Base-by-base conservation (phyloP, 1,284 basidiomycete genomes). In the Malassezia pachydermatis region DNA sequence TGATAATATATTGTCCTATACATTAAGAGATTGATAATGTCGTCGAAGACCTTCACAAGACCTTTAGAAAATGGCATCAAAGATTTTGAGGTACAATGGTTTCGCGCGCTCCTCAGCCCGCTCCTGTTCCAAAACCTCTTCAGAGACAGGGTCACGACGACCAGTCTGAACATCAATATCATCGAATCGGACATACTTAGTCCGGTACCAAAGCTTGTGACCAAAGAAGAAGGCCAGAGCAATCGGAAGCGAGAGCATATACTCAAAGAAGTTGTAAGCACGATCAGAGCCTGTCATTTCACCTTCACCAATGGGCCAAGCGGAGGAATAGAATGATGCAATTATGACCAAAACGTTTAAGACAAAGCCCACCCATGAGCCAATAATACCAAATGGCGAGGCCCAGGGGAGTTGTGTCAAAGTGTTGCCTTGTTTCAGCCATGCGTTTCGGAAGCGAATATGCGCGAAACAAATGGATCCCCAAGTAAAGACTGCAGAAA, bases 401-500 rank as follows among this genome's bases (percentile, higher is more conserved):
- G 48, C 59, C 73, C 74, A 77, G 4, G 76, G 76, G 6, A 78
- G 69, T 62, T 77, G 75, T 47, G 75, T 73, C 35, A 75, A 49
- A 0, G 65, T 62, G 65, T 76, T 75, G n/a, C 76, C 76, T 65
- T 69, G 74, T 16, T 64, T 65, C 48, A 67, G 65, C 76, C 76
- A 78, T 1, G 76, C 77, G 28, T 51, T 34, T 13, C 49, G 42
- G 39, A 51, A 51, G 10, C 76, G 74, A 44, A 76, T 74, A 62
- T 71, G 62, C 11, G 54, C 57, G 13, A 54, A 48, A 45, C 59
- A 66, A 37, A 60, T 54, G 40, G 58, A 62, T 16, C 54, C 47
- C 62, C 62, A 77, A 35, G 75, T 74, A 72, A 77, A 75, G 53
- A 78, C 73, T n/a, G 76, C 75, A 13, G 75, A 74, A 9, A 78